These are phyloP conservation scores for Venustampulla echinocandica DNA, from an alignment of 495 filamentous ascomycete genomes.

Conservation along the genomic window DNA sequence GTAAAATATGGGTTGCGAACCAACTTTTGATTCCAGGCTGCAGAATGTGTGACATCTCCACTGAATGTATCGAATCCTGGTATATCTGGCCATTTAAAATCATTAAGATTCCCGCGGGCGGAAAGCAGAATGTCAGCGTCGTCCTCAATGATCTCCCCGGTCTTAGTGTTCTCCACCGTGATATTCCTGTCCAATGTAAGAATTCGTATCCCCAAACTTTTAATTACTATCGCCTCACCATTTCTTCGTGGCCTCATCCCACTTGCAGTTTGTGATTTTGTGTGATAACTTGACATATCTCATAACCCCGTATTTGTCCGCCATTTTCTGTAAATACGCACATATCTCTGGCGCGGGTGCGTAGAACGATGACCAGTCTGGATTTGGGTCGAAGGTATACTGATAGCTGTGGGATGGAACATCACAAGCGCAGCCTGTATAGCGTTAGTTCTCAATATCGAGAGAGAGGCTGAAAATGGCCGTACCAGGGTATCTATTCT, in stretches of 20 bases:
- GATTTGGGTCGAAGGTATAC: conserved; percentile 55
- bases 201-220: conserved; percentile 12
- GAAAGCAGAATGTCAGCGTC: conserved; percentile 19
- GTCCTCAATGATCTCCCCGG: conserved; percentile 14
- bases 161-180: conserved; percentile 26
- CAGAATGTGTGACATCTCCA: conserved; percentile 38
- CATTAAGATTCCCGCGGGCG: conserved; percentile 32
- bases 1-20: background rate
- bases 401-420: conserved; percentile 68
- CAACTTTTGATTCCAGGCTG: conserved; percentile 39
- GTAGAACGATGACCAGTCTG: conserved; percentile 57
- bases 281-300: conserved; percentile 38
- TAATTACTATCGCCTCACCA: conserved; percentile 33
- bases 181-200: conserved; percentile 20
- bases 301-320: conserved; percentile 53
- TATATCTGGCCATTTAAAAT: conserved; percentile 40
- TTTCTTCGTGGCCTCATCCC: conserved; percentile 38
- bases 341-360: conserved; percentile 56
- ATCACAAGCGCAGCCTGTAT: conserved; percentile 30
- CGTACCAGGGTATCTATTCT: conserved; percentile 62
- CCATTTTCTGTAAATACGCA: conserved; percentile 54
- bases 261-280: conserved; percentile 39
- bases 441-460: background rate
- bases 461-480: conserved; percentile 26
- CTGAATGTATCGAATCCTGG: conserved; percentile 33